A percentile compares a stretch with the other conserved stretches of the same genome.
Conservation (phyloP, 768 basidiomycete genomes). For the Rhizopogon rudus region DNA sequence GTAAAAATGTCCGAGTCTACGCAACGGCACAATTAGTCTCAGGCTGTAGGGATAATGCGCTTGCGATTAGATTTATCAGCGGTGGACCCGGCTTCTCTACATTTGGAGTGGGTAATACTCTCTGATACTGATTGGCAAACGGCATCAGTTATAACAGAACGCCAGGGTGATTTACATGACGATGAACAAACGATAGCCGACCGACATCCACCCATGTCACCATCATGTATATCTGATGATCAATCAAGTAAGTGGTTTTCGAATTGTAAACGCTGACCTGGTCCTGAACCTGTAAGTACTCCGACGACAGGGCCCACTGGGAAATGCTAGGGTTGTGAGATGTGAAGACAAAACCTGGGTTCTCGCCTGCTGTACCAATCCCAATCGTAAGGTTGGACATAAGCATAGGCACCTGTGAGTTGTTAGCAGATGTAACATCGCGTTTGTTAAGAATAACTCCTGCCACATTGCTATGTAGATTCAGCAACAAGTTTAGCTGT, state of each 20-base stretch:
- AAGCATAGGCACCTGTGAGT: slow-evolving; percentile 61
- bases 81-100: background rate
- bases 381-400: slow-evolving; percentile 73
- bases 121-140: slow-evolving; percentile 16
- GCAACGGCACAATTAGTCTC: background rate
- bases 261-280: slow-evolving; percentile 31
- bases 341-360: background rate
- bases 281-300: slow-evolving; percentile 30
- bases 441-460: slow-evolving; percentile 32
- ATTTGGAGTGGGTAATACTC: background rate
- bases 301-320: slow-evolving; percentile 68
- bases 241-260: slow-evolving; percentile 1
- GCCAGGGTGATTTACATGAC: slow-evolving; percentile 32
- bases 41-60: background rate
- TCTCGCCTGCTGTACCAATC: slow-evolving; percentile 54
- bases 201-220: slow-evolving; percentile 53
- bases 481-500: slow-evolving; percentile 64
- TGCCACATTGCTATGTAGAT: slow-evolving; percentile 38
- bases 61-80: background rate
- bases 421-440: background rate
- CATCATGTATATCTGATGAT: slow-evolving; percentile 43
- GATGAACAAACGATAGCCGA: slow-evolving; percentile 33
- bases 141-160: slow-evolving; percentile 44
- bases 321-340: background rate
- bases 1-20: background rate